These are phyloP conservation scores for Xylariales sp. DNA, from an alignment of 2,329 filamentous ascomycete species.

Conservation along the genomic window DNA sequence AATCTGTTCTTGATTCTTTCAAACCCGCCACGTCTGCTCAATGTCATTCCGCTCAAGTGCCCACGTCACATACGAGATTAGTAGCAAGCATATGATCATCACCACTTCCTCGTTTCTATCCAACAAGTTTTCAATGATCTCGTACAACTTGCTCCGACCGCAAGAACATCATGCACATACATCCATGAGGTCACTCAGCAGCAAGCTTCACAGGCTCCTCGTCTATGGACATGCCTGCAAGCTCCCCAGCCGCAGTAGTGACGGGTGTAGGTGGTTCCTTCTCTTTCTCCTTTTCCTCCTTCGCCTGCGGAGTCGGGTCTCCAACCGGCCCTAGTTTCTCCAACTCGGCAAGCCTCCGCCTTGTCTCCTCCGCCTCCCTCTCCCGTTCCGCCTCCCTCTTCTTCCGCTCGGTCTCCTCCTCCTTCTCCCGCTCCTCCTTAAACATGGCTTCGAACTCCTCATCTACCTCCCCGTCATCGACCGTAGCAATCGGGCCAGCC, in stretches of 20 bases:
- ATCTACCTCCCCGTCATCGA: constrained; percentile 83
- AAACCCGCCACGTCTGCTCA: too few species aligned
- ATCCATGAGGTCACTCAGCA: constrained; percentile 10
- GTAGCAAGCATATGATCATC: too few species aligned
- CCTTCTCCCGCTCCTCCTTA: constrained; percentile 49
- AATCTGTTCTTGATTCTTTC: too few species aligned
- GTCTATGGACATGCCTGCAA: constrained; percentile 34
- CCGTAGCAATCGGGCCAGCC: constrained; percentile 35
- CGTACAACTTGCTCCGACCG: too few species aligned
- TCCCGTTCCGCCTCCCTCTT: constrained; percentile 40
- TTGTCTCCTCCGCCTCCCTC: constrained; percentile 42
- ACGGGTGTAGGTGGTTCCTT: constrained; percentile 21
- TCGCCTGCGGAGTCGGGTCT: constrained; percentile 28
- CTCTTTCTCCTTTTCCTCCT: constrained; percentile 26
- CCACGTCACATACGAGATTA: too few species aligned
- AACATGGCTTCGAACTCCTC: constrained; percentile 80
- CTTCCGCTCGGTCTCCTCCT: constrained; percentile 38
- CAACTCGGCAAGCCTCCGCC: constrained; percentile 44
- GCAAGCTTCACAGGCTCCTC: constrained; percentile 22
- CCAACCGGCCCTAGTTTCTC: constrained; percentile 33
- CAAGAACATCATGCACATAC: too few species aligned
- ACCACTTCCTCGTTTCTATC: too few species aligned
- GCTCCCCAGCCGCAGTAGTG: constrained; percentile 26
- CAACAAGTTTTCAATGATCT: too few species aligned
- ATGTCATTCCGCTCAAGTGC: too few species aligned